phyloP scores from a whole-genome alignment of 1,284 basidiomycete genomes.

The Lentinula novae-zelandiae region DNA sequence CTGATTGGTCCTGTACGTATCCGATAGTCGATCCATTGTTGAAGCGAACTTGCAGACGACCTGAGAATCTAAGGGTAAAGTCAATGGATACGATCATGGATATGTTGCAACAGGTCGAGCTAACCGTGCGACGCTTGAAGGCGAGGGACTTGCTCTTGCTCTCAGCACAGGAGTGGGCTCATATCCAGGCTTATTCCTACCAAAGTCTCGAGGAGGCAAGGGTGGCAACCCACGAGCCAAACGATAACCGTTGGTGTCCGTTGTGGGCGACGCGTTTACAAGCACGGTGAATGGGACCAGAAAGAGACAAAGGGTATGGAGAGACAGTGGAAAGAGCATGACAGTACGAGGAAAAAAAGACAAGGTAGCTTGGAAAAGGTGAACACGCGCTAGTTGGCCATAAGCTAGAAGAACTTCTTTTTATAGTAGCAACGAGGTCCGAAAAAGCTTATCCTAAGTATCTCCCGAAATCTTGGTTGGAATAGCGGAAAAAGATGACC shows the following conservation, averaged over 20 bases:
- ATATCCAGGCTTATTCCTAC: conserved; percentile 25
- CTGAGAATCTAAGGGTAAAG: conserved; percentile 26
- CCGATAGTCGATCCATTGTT: conserved; percentile 27
- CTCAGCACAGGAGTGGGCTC: conserved; percentile 11
- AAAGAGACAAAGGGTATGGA: not conserved
- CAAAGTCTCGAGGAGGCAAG: conserved; percentile 26
- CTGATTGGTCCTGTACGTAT: conserved; percentile 31
- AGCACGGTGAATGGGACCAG: not conserved
- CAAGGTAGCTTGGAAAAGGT: not conserved
- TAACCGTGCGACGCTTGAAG: conserved; percentile 6
- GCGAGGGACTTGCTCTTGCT: conserved; percentile 9
- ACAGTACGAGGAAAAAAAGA: not conserved
- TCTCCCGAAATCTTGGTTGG: not conserved
- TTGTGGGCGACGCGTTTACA: conserved; percentile 13
- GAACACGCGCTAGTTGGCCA: not conserved
- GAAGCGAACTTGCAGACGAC: conserved; percentile 33
- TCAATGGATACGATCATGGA: not conserved
- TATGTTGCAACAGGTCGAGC: not conserved
- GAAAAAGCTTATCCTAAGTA: not conserved
- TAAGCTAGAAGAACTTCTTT: not conserved
- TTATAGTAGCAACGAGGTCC: conserved; percentile 3
- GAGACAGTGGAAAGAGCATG: not conserved
- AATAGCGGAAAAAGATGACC: no score
- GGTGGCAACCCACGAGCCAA: conserved; percentile 38
- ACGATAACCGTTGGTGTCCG: conserved; percentile 34